Percentiles rank a stretch among this genome's conserved stretches.
phyloP scores from a whole-genome alignment of 2,329 filamentous ascomycete genomes.

The Cercospora sp. region DNA sequence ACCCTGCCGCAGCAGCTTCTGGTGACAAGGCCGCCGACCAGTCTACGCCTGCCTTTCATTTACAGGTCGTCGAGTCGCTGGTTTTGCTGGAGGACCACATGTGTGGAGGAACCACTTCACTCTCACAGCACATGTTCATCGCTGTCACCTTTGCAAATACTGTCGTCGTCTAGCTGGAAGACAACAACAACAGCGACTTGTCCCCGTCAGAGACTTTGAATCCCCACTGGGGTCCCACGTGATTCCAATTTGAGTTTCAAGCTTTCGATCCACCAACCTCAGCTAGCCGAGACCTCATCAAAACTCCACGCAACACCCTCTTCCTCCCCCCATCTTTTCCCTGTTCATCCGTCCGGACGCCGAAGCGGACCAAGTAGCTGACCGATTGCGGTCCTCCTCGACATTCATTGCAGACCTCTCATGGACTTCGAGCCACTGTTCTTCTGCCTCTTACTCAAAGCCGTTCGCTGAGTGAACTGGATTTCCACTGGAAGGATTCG shows the following conservation, averaged over 20 bases:
- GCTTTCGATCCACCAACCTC: slow-evolving; percentile 5
- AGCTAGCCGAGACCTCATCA: slow-evolving; percentile 6
- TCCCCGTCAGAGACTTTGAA: background rate
- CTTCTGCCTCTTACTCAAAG: slow-evolving; percentile 39
- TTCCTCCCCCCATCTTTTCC: background rate
- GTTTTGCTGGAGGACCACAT: background rate
- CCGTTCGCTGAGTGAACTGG: slow-evolving; percentile 28
- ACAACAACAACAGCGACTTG: background rate
- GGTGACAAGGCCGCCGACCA: background rate
- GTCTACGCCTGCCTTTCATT: background rate
- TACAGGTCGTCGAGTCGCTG: background rate
- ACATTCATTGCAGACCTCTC: slow-evolving; percentile 6
- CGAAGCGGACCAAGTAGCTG: background rate
- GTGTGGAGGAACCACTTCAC: background rate
- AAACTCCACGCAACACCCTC: background rate
- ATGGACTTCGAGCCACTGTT: slow-evolving; percentile 39
- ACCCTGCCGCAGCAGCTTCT: background rate
- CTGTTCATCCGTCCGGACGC: background rate
- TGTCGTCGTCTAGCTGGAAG: too few species aligned
- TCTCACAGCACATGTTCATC: background rate
- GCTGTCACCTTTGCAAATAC: background rate
- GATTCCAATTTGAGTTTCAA: background rate
- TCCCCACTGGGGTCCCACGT: background rate
- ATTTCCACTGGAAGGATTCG: background rate
- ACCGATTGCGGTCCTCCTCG: slow-evolving; percentile 5